phyloP scores from a whole-genome alignment of 2,329 filamentous ascomycete species.

The Aspergillus tanneri region DNA sequence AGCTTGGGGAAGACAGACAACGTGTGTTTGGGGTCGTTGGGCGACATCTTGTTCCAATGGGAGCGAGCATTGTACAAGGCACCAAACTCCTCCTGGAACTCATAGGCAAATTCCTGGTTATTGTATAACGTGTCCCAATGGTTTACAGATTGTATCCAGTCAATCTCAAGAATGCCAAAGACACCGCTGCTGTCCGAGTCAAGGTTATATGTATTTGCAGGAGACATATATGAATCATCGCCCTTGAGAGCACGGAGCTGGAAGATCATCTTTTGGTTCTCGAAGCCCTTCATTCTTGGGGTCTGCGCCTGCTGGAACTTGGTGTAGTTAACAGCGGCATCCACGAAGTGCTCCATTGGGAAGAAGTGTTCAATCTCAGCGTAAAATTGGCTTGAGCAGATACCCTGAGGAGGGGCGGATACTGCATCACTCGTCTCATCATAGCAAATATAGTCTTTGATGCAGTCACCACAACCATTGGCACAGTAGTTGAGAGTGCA shows the following conservation, averaged over 20 bases:
- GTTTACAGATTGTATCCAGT: no score
- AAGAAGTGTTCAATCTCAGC: constrained; percentile 25
- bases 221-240: no score
- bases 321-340: constrained; percentile 17
- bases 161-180: no score
- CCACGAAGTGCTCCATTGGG: constrained; percentile 18
- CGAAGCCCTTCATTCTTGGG: constrained; percentile 16
- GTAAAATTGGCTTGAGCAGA: constrained; percentile 20
- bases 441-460: constrained; percentile 22
- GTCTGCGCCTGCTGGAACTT: constrained; percentile 15
- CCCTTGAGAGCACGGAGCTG: constrained; percentile 13
- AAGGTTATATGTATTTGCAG: no score
- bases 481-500: constrained; percentile 23
- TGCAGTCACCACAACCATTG: constrained; percentile 23
- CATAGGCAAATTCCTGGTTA: constrained; percentile 14
- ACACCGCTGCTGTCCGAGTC: no score
- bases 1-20: constrained; percentile 16
- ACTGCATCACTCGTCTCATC: constrained; percentile 20
- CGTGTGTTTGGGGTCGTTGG: constrained; percentile 14
- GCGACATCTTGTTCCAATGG: constrained; percentile 22
- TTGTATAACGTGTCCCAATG: no score
- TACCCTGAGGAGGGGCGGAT: constrained; percentile 15
- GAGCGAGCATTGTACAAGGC: constrained; percentile 17
- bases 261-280: constrained; percentile 19
- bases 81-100: constrained; percentile 18